A percentile compares a stretch with the other conserved stretches of the same genome.
Evolutionary conservation across 306 rosid genomes (phyloP).

Genomic region (Quercus agrifolia): DNA sequence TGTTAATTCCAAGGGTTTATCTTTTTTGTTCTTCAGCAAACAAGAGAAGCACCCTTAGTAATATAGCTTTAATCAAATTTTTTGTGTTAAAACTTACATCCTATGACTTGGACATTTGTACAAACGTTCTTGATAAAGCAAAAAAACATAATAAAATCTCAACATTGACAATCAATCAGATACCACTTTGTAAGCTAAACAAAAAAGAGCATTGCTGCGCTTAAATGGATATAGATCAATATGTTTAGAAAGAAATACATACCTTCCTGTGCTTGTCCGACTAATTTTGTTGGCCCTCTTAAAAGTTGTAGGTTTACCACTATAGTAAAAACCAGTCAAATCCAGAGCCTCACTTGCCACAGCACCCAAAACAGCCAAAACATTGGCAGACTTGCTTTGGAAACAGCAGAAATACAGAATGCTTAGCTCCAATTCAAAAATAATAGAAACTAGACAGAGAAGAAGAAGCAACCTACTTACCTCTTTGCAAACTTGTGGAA

Average conservation of each 20-base stretch:
- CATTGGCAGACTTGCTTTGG: constrained; percentile 93
- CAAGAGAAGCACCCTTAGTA: background rate
- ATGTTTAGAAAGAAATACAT: constrained; percentile 2
- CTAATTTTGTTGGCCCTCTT: constrained; percentile 64
- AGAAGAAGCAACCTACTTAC: constrained; percentile 29
- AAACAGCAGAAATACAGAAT: constrained; percentile 34
- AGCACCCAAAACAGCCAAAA: constrained; percentile 86
- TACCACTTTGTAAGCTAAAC: background rate
- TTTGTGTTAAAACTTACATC: background rate
- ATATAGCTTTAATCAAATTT: background rate
- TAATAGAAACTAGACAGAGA: background rate
- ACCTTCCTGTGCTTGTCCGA: constrained; percentile 69
- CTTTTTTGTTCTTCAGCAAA: background rate
- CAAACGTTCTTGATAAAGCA: background rate
- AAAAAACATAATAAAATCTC: background rate
- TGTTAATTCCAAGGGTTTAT: no score
- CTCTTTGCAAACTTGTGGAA: constrained; percentile 96
- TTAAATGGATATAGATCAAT: background rate
- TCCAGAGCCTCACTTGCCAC: constrained; percentile 94
- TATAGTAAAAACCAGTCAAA: constrained; percentile 80
- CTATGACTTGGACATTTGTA: background rate
- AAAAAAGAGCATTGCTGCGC: background rate
- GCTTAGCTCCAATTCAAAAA: constrained; percentile 26
- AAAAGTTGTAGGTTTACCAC: constrained; percentile 66
- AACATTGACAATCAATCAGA: background rate